Evolutionary conservation across 2,329 filamentous ascomycete species (phyloP), one percentile per base, ranked within the genome.

Genomic region (Colletotrichum salicis): DNA sequence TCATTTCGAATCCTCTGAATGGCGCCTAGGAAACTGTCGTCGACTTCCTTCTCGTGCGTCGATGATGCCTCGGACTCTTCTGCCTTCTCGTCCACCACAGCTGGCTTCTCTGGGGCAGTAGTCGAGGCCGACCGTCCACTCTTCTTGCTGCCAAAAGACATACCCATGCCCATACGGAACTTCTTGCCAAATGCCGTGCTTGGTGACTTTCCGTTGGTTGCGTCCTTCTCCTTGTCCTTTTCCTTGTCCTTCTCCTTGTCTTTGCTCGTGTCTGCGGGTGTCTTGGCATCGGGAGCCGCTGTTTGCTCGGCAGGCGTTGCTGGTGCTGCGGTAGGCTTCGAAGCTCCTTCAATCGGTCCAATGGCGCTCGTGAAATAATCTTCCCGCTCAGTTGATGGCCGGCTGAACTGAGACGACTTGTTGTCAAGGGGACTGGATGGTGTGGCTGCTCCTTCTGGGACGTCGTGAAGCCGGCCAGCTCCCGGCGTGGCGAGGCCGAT

Each of bases 121-220:
- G 89, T 89, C 4, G 91, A 91, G 4, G 88, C 85, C 2, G 91
- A 92, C 19, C 94, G 89, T 13, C 91, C 91, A 15, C 96, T 86
- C 82, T 97, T 97, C 85, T 97, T 98, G 77, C 92, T 92, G 75
- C 92, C 91, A 77, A 96, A 95, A 0, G 92, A 91, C 74, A 77
- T 77, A 72, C 86, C 88, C 89, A 94, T 92, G 56, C 92, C 90
- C 73, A 76, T 77, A 59, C 93, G 91, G 81, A 97, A 95, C 77
- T 94, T 94, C 83, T 95, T 96, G 55, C 93, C 91, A 79, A 97
- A 97, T 6, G 94, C 85, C 2, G 88, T 91, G 67, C 86, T 84
- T 5, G 84, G 84, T 2, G 86, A 83, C 76, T 93, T 93, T 13
- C 85, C 83, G 67, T 86, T 91, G 24, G 85, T 82, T 35, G 78